phyloP scores from a whole-genome alignment of 148 eudicot species.

The Drosera capensis region DNA sequence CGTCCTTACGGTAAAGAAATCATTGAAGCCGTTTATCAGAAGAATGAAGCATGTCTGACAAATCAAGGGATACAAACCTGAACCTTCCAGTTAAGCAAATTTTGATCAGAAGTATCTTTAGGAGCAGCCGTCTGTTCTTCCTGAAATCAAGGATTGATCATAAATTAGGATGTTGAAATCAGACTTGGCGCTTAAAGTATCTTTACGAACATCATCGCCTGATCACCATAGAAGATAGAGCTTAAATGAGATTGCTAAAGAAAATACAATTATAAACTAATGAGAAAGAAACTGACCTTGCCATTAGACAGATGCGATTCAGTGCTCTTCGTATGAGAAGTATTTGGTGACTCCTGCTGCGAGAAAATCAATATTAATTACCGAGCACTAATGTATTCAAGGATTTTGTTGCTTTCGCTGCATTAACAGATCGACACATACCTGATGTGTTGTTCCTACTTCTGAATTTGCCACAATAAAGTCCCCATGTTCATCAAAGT shows the following conservation, averaged over 20 bases:
- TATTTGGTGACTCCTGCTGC: too few relatives aligned
- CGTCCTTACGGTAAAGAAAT: not conserved
- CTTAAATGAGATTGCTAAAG: too few relatives aligned
- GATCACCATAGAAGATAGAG: too few relatives aligned
- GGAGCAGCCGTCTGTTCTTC: slow-evolving; percentile 6
- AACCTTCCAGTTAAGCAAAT: slow-evolving; percentile 10
- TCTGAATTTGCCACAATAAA: slow-evolving; percentile 40
- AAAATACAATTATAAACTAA: too few relatives aligned
- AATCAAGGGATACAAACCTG: slow-evolving; percentile 10
- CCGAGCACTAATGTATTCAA: too few relatives aligned
- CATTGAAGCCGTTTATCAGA: not conserved
- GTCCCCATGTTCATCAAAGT: slow-evolving; percentile 57
- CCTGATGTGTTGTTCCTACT: slow-evolving; percentile 30
- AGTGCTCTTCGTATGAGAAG: too few relatives aligned
- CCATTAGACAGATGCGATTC: too few relatives aligned
- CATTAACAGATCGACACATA: slow-evolving; percentile 4
- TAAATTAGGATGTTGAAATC: slow-evolving; percentile 4
- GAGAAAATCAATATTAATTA: too few relatives aligned
- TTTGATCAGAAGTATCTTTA: slow-evolving; percentile 7
- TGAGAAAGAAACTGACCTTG: too few relatives aligned
- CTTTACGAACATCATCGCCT: too few relatives aligned
- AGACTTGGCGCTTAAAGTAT: too few relatives aligned
- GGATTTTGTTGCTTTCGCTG: too few relatives aligned
- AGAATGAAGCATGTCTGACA: not conserved
- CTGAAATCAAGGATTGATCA: slow-evolving; percentile 8